phyloP scores from a whole-genome alignment of 2,329 filamentous ascomycete species.

The Colletotrichum sp. region DNA sequence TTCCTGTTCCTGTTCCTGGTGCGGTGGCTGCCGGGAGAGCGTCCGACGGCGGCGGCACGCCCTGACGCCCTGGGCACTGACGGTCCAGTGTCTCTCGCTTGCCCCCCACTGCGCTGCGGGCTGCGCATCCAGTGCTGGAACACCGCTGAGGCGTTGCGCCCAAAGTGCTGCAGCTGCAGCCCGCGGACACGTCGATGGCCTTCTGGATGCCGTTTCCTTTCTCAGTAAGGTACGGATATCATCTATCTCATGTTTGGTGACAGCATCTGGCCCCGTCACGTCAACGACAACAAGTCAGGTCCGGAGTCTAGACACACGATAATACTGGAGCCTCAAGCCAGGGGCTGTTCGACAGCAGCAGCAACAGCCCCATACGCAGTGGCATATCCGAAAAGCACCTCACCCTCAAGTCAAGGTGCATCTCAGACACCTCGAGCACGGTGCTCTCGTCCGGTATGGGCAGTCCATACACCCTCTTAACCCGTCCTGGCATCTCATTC shows the following conservation, averaged over 20 bases:
- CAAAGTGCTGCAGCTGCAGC: background rate
- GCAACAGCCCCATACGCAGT: background rate
- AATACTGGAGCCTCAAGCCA: background rate
- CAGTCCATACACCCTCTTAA: background rate
- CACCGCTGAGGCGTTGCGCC: background rate
- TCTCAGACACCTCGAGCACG: conserved; percentile 1
- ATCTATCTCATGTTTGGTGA: background rate
- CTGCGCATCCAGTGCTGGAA: background rate
- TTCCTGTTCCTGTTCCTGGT: background rate
- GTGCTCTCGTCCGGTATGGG: background rate
- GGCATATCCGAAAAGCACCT: background rate
- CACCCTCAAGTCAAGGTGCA: background rate
- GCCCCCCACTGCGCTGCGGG: background rate
- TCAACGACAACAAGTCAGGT: background rate
- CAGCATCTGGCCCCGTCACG: background rate
- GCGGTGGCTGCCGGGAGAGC: background rate
- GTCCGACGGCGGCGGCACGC: background rate
- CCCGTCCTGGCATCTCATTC: background rate
- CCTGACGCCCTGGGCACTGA: background rate
- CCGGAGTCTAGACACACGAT: background rate
- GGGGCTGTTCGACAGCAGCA: background rate
- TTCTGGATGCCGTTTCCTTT: background rate
- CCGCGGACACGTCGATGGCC: background rate
- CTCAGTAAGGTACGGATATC: background rate
- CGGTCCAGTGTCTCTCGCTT: background rate